A percentile compares a stretch with the other conserved stretches of the same genome.
These are phyloP conservation scores for Neofusicoccum cordaticola DNA, from an alignment of 2,329 filamentous ascomycete species.

Conservation along the genomic window DNA sequence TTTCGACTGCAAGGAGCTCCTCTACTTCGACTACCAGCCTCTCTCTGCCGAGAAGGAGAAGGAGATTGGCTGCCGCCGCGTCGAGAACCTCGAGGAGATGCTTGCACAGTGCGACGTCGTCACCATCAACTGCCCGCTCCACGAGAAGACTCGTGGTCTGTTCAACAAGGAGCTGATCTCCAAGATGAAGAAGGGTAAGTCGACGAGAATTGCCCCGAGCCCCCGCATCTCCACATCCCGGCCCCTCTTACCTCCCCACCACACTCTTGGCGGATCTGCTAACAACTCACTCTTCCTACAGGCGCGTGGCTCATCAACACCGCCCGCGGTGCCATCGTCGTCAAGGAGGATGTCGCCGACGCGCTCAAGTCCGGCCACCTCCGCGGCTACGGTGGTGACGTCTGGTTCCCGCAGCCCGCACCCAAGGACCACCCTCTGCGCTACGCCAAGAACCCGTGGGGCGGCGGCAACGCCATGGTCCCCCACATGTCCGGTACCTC, in stretches of 20 bases:
- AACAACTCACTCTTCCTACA: slow-evolving; percentile 30
- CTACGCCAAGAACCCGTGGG: slow-evolving; percentile 89
- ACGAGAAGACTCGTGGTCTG: slow-evolving; percentile 93
- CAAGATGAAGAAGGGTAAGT: slow-evolving; percentile 95
- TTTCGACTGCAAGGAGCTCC: slow-evolving; percentile 98
- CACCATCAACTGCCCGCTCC: slow-evolving; percentile 98
- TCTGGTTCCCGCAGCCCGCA: slow-evolving; percentile 98
- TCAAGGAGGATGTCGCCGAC: slow-evolving; percentile 97
- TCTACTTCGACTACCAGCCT: slow-evolving; percentile 99
- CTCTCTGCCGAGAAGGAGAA: slow-evolving; percentile 79
- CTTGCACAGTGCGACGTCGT: slow-evolving; percentile 91
- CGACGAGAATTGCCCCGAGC: background rate
- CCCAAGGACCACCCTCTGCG: slow-evolving; percentile 90
- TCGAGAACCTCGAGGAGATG: slow-evolving; percentile 89
- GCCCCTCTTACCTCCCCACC: background rate
- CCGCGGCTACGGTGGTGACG: slow-evolving; percentile 81
- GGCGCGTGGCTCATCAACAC: slow-evolving; percentile 98
- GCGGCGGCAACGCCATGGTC: slow-evolving; percentile 97
- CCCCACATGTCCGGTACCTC: slow-evolving; percentile 98
- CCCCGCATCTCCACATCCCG: background rate
- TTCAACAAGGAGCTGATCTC: slow-evolving; percentile 98
- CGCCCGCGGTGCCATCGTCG: slow-evolving; percentile 95
- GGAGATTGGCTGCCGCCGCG: slow-evolving; percentile 91
- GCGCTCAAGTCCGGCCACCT: slow-evolving; percentile 90
- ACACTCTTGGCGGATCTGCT: background rate